phyloP scores from a whole-genome alignment of 2,329 filamentous ascomycete genomes.

The Fusarium sp. region DNA sequence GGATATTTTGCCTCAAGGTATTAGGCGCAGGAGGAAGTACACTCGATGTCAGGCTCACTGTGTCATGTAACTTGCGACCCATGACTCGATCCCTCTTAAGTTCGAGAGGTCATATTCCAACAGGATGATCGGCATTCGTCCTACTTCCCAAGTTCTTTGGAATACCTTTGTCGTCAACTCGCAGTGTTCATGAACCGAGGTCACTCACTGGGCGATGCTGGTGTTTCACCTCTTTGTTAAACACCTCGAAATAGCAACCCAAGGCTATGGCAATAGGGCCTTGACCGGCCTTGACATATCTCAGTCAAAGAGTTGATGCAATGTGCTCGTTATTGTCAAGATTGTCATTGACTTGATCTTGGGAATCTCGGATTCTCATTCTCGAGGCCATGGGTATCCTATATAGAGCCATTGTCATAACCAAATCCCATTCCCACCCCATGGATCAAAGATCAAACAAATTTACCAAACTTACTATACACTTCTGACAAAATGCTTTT shows the following conservation, averaged over 20 bases:
- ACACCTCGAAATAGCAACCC: background rate
- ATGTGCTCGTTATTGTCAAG: background rate
- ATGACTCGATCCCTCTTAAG: background rate
- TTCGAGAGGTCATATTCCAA: no score
- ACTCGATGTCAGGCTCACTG: background rate
- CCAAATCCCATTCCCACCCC: background rate
- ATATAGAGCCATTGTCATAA: background rate
- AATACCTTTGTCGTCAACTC: background rate
- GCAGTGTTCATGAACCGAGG: background rate
- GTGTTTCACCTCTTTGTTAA: slow-evolving; percentile 4
- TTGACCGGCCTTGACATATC: no score
- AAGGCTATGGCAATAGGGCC: background rate
- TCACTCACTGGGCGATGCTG: background rate
- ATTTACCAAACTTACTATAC: fast-evolving
- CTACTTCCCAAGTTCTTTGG: background rate
- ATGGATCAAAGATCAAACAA: background rate
- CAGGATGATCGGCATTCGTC: fast-evolving
- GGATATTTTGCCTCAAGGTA: no score
- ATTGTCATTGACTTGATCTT: no score
- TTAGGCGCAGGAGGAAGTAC: no score
- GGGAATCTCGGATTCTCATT: background rate
- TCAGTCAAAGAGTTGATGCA: background rate
- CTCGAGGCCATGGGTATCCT: background rate
- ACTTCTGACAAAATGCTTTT: background rate
- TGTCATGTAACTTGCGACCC: background rate